phyloP scores from a whole-genome alignment of 2,329 filamentous ascomycete genomes.

The Diaporthe sp. region DNA sequence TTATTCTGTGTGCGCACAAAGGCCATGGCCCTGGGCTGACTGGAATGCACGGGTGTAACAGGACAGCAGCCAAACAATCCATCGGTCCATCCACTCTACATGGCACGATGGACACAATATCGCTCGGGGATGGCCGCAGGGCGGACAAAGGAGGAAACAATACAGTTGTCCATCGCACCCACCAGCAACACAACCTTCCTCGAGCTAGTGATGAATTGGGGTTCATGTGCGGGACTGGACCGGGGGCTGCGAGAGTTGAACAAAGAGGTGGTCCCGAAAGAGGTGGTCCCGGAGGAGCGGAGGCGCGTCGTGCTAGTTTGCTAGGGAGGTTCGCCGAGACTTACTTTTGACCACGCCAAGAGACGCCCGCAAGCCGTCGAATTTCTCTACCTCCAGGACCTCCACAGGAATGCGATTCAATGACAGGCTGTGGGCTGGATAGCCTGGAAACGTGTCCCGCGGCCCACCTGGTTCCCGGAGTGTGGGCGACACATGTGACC shows the following conservation, averaged over 20 bases:
- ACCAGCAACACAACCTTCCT: background rate
- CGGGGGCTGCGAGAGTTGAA: slow-evolving; percentile 28
- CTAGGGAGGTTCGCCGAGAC: slow-evolving; percentile 31
- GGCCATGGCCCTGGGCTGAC: slow-evolving; percentile 33
- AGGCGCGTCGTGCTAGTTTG: slow-evolving; percentile 31
- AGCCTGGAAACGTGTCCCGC: slow-evolving; percentile 32
- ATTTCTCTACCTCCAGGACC: slow-evolving; percentile 16
- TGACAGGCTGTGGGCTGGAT: slow-evolving; percentile 26
- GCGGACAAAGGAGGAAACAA: background rate
- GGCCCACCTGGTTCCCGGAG: slow-evolving; percentile 32
- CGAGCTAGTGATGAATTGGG: slow-evolving; percentile 33
- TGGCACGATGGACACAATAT: slow-evolving; percentile 31
- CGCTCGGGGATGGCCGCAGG: background rate
- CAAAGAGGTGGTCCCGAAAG: slow-evolving; percentile 26
- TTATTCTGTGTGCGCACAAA: slow-evolving; percentile 35
- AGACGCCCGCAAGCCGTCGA: slow-evolving; percentile 35
- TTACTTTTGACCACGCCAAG: slow-evolving; percentile 35
- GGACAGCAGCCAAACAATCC: background rate
- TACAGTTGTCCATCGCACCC: background rate
- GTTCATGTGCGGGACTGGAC: slow-evolving; percentile 30
- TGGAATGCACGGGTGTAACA: slow-evolving; percentile 29
- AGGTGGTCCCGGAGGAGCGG: slow-evolving; percentile 31
- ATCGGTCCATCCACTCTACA: slow-evolving; percentile 29
- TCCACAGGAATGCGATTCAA: slow-evolving; percentile 30
- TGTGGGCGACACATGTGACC: slow-evolving; percentile 31